These are phyloP conservation scores for Aspergillus sojae DNA, from an alignment of 2,329 filamentous ascomycete genomes.

Conservation along the genomic window DNA sequence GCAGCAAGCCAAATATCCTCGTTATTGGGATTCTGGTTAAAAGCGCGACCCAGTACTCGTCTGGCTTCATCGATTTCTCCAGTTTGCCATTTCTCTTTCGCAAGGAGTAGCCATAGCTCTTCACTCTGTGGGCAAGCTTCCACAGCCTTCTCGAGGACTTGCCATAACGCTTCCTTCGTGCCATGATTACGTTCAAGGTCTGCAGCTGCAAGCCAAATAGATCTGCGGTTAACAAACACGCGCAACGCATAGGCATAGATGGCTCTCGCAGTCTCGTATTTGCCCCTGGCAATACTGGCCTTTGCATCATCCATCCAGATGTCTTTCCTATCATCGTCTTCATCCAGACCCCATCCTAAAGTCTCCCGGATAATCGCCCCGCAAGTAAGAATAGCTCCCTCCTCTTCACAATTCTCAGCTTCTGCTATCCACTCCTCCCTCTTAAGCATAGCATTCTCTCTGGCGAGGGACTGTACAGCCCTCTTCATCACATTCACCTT, in stretches of 20 bases:
- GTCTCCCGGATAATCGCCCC: constrained; percentile 90
- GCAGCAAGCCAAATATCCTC: constrained; percentile 98
- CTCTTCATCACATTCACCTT: constrained; percentile 94
- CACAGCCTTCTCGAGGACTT: constrained; percentile 87
- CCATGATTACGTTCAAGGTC: constrained; percentile 92
- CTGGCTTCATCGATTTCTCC: constrained; percentile 87
- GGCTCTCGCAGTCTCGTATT: constrained; percentile 86
- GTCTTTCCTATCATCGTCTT: constrained; percentile 94
- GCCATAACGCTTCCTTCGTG: constrained; percentile 77
- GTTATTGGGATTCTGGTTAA: constrained; percentile 93
- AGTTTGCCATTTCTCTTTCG: constrained; percentile 89
- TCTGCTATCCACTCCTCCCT: constrained; percentile 96
- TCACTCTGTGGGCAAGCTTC: constrained; percentile 91
- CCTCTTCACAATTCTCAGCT: constrained; percentile 91
- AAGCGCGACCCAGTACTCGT: constrained; percentile 81
- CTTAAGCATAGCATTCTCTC: constrained; percentile 94
- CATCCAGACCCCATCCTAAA: constrained; percentile 87
- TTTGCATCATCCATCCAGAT: constrained; percentile 95
- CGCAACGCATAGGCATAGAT: constrained; percentile 91
- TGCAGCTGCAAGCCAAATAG: constrained; percentile 85
- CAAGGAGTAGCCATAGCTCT: constrained; percentile 92
- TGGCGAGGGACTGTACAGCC: constrained; percentile 82
- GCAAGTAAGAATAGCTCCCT: constrained; percentile 84
- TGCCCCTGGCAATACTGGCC: constrained; percentile 75
- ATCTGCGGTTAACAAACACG: constrained; percentile 84